Evolutionary conservation across 2,329 filamentous ascomycete species (phyloP).

Genomic region (Talaromyces sp.): DNA sequence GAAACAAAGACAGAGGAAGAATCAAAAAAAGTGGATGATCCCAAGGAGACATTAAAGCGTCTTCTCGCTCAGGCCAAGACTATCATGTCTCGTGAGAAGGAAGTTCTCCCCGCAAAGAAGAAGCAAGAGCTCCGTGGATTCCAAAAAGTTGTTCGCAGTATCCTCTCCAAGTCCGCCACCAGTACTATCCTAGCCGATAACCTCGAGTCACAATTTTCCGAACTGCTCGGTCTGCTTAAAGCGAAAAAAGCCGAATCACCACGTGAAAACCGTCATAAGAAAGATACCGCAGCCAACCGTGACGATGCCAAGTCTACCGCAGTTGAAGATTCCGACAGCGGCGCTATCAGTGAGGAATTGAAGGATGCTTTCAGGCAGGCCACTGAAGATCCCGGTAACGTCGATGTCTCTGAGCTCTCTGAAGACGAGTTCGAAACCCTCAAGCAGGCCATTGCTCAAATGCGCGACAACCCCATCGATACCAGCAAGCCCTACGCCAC

Average conservation of each 20-base stretch:
- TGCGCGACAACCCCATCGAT: constrained; percentile 73
- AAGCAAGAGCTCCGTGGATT: constrained; percentile 74
- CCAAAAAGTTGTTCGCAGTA: constrained; percentile 58
- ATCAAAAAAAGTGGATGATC: constrained; percentile 34
- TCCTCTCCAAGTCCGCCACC: constrained; percentile 53
- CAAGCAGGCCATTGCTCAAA: constrained; percentile 55
- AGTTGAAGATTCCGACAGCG: constrained; percentile 16
- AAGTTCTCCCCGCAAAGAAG: constrained; percentile 59
- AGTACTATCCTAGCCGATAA: constrained; percentile 42
- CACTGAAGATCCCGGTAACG: constrained; percentile 25
- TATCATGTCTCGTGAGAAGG: constrained; percentile 52
- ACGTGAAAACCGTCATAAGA: constrained; percentile 18
- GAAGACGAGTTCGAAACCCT: constrained; percentile 45
- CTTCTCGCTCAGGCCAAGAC: constrained; percentile 55
- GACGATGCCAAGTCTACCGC: constrained; percentile 10
- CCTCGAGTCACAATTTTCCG: constrained; percentile 52
- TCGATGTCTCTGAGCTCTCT: constrained; percentile 44
- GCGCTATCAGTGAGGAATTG: constrained; percentile 24
- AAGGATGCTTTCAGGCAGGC: constrained; percentile 31
- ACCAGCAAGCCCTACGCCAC: constrained; percentile 76
- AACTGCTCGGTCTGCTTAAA: constrained; percentile 46
- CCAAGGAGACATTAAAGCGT: constrained; percentile 47
- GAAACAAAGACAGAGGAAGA: constrained; percentile 24
- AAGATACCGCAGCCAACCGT: not conserved
- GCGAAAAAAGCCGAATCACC: constrained; percentile 30